Evolutionary conservation across 2,329 filamentous ascomycete species (phyloP), one percentile per base, ranked within the genome.

Genomic region (Trichoderma atroviride): DNA sequence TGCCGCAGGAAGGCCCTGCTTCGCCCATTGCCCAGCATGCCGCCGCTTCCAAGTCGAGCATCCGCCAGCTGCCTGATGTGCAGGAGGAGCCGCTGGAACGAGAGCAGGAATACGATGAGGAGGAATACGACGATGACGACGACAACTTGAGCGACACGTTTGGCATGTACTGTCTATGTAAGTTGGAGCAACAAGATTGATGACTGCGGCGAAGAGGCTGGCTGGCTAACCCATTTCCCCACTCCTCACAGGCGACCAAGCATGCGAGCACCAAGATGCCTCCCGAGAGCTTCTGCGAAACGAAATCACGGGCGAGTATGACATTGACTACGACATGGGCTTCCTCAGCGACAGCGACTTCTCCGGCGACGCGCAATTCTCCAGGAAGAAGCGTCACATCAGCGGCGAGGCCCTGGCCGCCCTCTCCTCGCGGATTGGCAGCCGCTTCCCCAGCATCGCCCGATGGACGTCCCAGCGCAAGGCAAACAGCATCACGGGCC

Each of bases 71-170:
- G 71, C 91, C 93, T 19, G 92, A 96, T 75, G 91, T 97, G 24
- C 88, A 94, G 75, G 94, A 97, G 79, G 94, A 97, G 75, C 89
- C 91, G 2, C 81, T 89, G 53, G 91, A 94, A 78, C 87, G 86
- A 66, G 91, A 91, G 27, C 87, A 89, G 22, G 61, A 91, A 24
- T 87, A 89, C 11, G 56, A 61, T 11, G 79, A 79, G 9, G 62
- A 61, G 61, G 81, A 85, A 70, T 91, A 91, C 22, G 87, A 89
- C 33, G 85, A 86, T 65, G 85, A 86, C 68, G 80, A 80, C 9
- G 62, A 76, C 52, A 29, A 70, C 69, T 27, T 68, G 69, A 57
- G 53, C 69, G 70, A 80, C 31, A 77, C 79, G 29, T 81, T 83
- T 70, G 82, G 83, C 57, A 81, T 89, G 53, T 89, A 89, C 75